Evolutionary conservation across 2,329 filamentous ascomycete genomes (phyloP).

Genomic region (Drechslerella coelobrocha): DNA sequence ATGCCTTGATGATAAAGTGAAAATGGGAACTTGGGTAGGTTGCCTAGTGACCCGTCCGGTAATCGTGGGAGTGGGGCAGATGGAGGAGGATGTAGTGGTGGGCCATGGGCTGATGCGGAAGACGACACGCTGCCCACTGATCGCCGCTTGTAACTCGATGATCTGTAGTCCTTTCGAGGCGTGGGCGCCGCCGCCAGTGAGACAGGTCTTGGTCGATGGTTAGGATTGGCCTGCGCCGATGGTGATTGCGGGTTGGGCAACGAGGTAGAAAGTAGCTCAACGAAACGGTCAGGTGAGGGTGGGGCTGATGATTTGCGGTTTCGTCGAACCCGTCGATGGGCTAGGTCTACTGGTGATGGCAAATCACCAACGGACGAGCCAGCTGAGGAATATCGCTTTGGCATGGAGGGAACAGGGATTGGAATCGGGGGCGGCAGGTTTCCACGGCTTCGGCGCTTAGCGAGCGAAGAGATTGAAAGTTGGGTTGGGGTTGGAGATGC

Average conservation of each 20-base stretch:
- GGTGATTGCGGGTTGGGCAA: slow-evolving; percentile 46
- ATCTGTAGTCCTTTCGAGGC: slow-evolving; percentile 29
- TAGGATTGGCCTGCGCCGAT: slow-evolving; percentile 15
- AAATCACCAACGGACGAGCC: slow-evolving; percentile 34
- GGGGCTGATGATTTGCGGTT: slow-evolving; percentile 39
- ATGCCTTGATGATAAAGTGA: slow-evolving; percentile 34
- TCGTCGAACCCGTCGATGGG: slow-evolving; percentile 35
- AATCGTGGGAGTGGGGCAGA: slow-evolving; percentile 39
- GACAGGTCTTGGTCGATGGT: slow-evolving; percentile 40
- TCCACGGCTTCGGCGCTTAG: slow-evolving; percentile 34
- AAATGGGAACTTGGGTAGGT: slow-evolving; percentile 33
- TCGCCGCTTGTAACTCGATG: slow-evolving; percentile 36
- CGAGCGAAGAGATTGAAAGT: slow-evolving; percentile 34
- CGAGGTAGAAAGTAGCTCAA: slow-evolving; percentile 36
- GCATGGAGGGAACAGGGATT: slow-evolving; percentile 48
- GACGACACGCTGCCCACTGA: slow-evolving; percentile 45
- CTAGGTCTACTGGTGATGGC: slow-evolving; percentile 38
- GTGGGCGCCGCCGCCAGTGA: slow-evolving; percentile 42
- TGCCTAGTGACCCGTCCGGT: slow-evolving; percentile 38
- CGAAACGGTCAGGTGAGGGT: slow-evolving; percentile 36
- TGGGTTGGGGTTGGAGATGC: slow-evolving; percentile 47
- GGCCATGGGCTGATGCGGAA: slow-evolving; percentile 45
- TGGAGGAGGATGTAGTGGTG: slow-evolving; percentile 47
- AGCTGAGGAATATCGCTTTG: slow-evolving; percentile 42
- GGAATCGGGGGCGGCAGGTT: slow-evolving; percentile 40